These are phyloP conservation scores for Clarireedia hainanense DNA, from an alignment of 2,329 filamentous ascomycete species.

Conservation along the genomic window DNA sequence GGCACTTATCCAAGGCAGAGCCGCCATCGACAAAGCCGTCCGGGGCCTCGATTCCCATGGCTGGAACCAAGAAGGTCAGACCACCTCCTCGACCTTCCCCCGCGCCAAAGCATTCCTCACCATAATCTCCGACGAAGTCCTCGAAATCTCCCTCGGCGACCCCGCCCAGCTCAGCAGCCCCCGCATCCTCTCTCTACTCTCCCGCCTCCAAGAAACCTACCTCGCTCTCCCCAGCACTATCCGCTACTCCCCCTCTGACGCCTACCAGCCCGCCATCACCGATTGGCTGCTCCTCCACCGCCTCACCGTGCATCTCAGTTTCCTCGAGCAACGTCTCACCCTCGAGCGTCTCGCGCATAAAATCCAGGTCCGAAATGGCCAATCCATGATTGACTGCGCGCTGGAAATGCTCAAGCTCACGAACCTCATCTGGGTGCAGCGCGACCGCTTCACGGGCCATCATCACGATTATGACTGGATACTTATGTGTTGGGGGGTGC, in stretches of 20 bases:
- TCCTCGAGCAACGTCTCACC: conserved; percentile 51
- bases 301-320: conserved; percentile 38
- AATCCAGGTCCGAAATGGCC: conserved; percentile 31
- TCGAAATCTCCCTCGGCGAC: conserved; percentile 41
- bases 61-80: conserved; percentile 41
- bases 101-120: conserved; percentile 41
- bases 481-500: conserved; percentile 42
- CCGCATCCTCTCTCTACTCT: conserved; percentile 16
- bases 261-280: conserved; percentile 32
- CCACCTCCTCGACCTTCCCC: conserved; percentile 38
- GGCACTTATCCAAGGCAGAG: conserved; percentile 36
- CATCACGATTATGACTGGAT: conserved; percentile 41
- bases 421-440: conserved; percentile 41
- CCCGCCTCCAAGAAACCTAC: conserved; percentile 30
- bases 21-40: conserved; percentile 33
- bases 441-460: conserved; percentile 36
- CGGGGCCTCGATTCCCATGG: conserved; percentile 39
- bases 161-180: conserved; percentile 16
- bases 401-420: conserved; percentile 41
- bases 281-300: conserved; percentile 36
- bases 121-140: conserved; percentile 47
- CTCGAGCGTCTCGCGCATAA: conserved; percentile 48
- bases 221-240: conserved; percentile 29
- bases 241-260: conserved; percentile 31
- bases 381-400: conserved; percentile 36